Evolutionary conservation across 2,329 filamentous ascomycete species (phyloP), one percentile per base, ranked within the genome.

Genomic region (Calonectria pseudoturangicola): DNA sequence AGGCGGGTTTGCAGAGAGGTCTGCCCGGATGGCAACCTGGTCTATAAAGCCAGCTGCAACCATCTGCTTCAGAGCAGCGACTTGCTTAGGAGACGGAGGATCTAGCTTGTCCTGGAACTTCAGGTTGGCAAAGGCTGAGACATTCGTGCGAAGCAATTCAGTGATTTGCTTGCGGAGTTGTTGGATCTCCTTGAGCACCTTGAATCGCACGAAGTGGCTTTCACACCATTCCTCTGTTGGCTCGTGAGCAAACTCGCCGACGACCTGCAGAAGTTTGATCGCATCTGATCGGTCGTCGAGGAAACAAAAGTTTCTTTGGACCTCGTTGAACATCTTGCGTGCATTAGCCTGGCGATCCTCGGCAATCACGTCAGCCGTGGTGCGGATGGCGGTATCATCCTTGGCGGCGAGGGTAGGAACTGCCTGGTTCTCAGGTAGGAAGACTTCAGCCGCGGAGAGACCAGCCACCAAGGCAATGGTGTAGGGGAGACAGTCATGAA

Each of bases 1-100:
- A 0, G 93, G 92, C 0, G 94, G 94, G 15, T 89, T 89, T 0
- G 95, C 94, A 0, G 95, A 89, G n/a, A 95, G 87, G 83, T 99
- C 96, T 4, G 94, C 95, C 73, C 97, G 94, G 77, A 98, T 95
- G 56, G 97, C 97, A 48, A 99, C 90, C 77, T 98, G 94, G 84
- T 99, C 97, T 80, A 98, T 92, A 85, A 98, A 98, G 1, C 96
- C 97, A 0, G 95, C 93, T 0, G 96, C 95, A 27, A 95, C 92
- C 85, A 98, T 97, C 81, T 98, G 95, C 83, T 97, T 98, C 33
- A 99, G 87, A 0, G 95, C 92, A 58, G 92, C 92, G 33, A 97
- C 87, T 80, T 95, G 93, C 76, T 92, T 93, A 8, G 92, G 86
- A 0, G 90, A 90, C 0, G 92, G 92, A 0, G 88, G 87, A 60